These are phyloP conservation scores for Tieghemiomyces parasiticus DNA, from an alignment of 192 early-diverging fungal genomes.

Conservation along the genomic window DNA sequence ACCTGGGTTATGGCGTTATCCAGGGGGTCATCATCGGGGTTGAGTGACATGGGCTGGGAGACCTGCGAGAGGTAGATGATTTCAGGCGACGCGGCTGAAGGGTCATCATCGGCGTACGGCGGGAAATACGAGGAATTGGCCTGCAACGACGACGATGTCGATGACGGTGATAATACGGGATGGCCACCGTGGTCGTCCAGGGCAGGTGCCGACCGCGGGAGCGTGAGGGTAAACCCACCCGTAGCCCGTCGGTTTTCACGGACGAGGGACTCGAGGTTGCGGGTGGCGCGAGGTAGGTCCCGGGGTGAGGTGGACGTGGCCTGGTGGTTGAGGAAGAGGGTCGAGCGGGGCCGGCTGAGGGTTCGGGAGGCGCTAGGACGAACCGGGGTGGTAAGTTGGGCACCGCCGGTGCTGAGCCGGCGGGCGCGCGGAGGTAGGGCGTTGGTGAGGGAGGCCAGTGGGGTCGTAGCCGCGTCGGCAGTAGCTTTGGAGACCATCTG, in stretches of 20 bases:
- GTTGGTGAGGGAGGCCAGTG: constrained; percentile 13
- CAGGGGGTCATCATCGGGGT: neutral
- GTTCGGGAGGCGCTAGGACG: too few relatives aligned
- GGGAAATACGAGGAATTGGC: neutral
- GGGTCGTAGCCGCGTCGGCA: neutral
- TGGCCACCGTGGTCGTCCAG: neutral
- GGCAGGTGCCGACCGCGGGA: neutral
- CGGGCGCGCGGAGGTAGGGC: constrained; percentile 18
- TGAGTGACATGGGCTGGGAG: neutral
- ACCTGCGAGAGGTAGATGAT: neutral
- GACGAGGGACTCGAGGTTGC: too few relatives aligned
- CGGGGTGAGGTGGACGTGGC: too few relatives aligned
- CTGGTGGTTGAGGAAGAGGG: too few relatives aligned
- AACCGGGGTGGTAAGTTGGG: too few relatives aligned
- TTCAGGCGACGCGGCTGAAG: neutral
- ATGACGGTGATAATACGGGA: neutral
- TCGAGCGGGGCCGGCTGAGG: too few relatives aligned
- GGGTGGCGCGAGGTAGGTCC: too few relatives aligned
- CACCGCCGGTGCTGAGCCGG: constrained; percentile 24
- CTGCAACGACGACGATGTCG: neutral
- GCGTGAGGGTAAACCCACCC: too few relatives aligned
- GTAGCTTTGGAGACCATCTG: neutral
- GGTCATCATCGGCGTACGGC: neutral
- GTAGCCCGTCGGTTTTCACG: too few relatives aligned
- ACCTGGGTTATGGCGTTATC: neutral